These are phyloP conservation scores for Candida tammaniensis DNA, from an alignment of 805 yeast genomes.

Conservation along the genomic window DNA sequence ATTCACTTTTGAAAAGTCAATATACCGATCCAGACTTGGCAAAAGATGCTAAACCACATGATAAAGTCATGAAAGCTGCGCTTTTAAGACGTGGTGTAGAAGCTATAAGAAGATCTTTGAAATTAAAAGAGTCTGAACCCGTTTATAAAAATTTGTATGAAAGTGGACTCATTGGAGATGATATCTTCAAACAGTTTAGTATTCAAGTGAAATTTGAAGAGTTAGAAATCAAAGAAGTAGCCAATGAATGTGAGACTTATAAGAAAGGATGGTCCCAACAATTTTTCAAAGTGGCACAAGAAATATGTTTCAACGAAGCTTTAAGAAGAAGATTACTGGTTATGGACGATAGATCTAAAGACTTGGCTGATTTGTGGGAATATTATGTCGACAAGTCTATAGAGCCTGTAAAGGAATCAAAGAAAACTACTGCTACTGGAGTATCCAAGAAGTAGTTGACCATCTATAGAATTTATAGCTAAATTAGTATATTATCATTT, in stretches of 20 bases:
- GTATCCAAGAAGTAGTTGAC: too few species aligned
- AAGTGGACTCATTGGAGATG: slow-evolving; percentile 90
- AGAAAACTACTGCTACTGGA: slow-evolving; percentile 3
- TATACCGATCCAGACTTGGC: slow-evolving; percentile 36
- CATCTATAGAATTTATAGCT: too few species aligned
- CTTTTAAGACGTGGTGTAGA: slow-evolving; percentile 70
- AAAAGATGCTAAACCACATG: slow-evolving; percentile 59
- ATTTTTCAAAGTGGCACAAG: slow-evolving; percentile 78
- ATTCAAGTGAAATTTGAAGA: slow-evolving; percentile 78
- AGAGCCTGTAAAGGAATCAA: background rate
- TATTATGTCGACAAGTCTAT: slow-evolving; percentile 11
- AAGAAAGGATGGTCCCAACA: slow-evolving; percentile 80
- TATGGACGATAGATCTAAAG: slow-evolving; percentile 38
- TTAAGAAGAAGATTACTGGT: slow-evolving; percentile 67
- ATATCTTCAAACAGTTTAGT: slow-evolving; percentile 73
- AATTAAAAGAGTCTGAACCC: slow-evolving; percentile 75
- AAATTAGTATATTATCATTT: too few species aligned
- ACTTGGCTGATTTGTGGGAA: slow-evolving; percentile 36
- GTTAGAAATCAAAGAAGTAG: slow-evolving; percentile 73
- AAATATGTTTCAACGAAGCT: slow-evolving; percentile 90
- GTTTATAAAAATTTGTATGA: slow-evolving; percentile 72
- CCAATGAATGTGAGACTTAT: slow-evolving; percentile 66
- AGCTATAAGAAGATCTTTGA: slow-evolving; percentile 77
- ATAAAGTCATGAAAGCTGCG: slow-evolving; percentile 66
- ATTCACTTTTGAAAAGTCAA: slow-evolving; percentile 52